Base-by-base conservation (phyloP, 75 land plant genomes). In the Pinus tabuliformis region DNA sequence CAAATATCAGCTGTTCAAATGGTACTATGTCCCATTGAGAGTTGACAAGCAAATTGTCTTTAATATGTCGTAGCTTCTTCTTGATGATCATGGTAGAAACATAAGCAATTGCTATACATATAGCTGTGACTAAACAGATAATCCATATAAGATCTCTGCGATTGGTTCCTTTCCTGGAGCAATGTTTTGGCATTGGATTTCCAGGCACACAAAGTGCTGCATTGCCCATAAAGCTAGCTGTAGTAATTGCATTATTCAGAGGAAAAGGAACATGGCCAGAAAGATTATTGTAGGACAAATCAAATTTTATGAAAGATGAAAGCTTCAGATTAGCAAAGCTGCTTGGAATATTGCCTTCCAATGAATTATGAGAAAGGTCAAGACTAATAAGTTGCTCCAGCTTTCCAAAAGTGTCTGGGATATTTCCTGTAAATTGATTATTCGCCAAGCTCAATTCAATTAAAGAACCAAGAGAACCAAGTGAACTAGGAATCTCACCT, bases 231-330 rank as follows among this genome's bases (percentile, higher is more conserved):
- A 81, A 81, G 68, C 72, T 72, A 17, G 71, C 74, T 26, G 24
- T 57, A 22, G 76, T 59, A 58, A 71, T 60, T 54, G 74, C 60
- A 33, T 74, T 74, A 54, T 73, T 73, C n/a, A 83, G 85, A 60
- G 49, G 58, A 21, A 72, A 61, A 45, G 84, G 84, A 14, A 84
- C 62, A 22, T 24, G 62, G 21, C 86, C 86, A 59, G 84, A 82
- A 16, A 84, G 61, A 42, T 81, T 74, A 76, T 84, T 84, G 80
- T 58, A 84, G 2, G 86, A 84, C 8, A 82, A 21, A 66, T 84
- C 84, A 21, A 84, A 72, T 20, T 11, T 21, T 37, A 60, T 28
- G 66, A 78, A 22, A 56, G 79, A 74, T 36, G 77, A 36, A 52
- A 83, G 49, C 16, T 58, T 45, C 52, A 82, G 58, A 26, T 62